Conservation (phyloP, 1,284 basidiomycete genomes). For the Trichosporon sp. region DNA sequence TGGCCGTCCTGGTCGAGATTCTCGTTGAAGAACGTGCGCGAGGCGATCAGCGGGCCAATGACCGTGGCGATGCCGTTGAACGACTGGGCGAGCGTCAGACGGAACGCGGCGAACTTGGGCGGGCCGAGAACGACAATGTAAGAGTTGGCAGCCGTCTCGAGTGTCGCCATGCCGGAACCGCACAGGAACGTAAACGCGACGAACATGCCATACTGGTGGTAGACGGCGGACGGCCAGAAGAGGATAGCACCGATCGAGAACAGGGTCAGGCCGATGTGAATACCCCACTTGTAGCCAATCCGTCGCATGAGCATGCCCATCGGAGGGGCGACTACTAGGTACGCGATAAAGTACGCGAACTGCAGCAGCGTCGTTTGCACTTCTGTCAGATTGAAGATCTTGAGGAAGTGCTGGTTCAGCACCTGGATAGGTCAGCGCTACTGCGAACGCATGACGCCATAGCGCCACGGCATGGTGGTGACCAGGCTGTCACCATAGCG, state of each 20-base stretch:
- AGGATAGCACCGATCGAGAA: constrained; percentile 40
- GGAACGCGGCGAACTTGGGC: constrained; percentile 39
- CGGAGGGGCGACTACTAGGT: constrained; percentile 40
- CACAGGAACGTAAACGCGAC: constrained; percentile 46
- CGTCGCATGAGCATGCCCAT: constrained; percentile 46
- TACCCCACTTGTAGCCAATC: constrained; percentile 46
- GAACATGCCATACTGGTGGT: constrained; percentile 34
- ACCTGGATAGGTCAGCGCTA: constrained; percentile 17
- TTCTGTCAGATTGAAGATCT: constrained; percentile 34
- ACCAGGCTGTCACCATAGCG: not conserved
- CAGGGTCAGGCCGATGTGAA: constrained; percentile 44
- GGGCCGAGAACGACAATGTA: constrained; percentile 46
- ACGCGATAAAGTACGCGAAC: constrained; percentile 44
- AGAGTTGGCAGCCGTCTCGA: constrained; percentile 46
- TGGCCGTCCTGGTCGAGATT: constrained; percentile 29
- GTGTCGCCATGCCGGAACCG: constrained; percentile 43
- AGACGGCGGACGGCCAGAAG: constrained; percentile 47
- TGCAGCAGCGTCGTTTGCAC: constrained; percentile 44
- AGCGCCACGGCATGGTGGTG: constrained; percentile 1
- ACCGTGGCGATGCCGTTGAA: constrained; percentile 51
- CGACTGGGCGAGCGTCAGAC: constrained; percentile 43
- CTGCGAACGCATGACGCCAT: not conserved
- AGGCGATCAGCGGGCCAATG: constrained; percentile 43
- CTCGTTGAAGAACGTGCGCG: constrained; percentile 46
- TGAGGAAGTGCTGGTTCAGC: constrained; percentile 30